Conservation (phyloP, 805 yeast genomes). For the Suhomyces pyralidae region DNA sequence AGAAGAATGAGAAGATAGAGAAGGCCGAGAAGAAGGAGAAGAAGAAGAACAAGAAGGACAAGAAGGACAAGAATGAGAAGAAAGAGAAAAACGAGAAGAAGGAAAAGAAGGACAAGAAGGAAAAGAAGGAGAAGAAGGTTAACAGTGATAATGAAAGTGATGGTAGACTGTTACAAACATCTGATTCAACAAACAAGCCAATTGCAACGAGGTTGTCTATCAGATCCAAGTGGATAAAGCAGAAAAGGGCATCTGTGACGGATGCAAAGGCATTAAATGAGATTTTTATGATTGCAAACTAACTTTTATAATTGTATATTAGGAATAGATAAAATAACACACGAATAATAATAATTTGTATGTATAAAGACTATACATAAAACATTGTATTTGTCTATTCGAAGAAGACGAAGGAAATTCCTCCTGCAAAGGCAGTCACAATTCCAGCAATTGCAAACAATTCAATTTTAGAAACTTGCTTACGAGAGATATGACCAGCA, state of each 20-base stretch:
- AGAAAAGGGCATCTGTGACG: constrained; percentile 87
- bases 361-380: not conserved
- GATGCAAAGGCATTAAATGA: constrained; percentile 88
- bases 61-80: constrained; percentile 24
- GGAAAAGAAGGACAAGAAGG: constrained; percentile 10
- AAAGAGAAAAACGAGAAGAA: constrained; percentile 26
- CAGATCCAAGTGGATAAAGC: constrained; percentile 83
- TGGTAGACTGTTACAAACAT: constrained; percentile 5
- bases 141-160: constrained; percentile 6
- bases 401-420: constrained; percentile 35
- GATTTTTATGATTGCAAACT: constrained; percentile 79
- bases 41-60: constrained; percentile 25
- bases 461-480: constrained; percentile 28
- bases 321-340: not conserved
- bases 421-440: constrained; percentile 42
- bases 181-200: constrained; percentile 11
- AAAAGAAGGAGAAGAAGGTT: constrained; percentile 7
- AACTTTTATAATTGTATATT: constrained; percentile 2
- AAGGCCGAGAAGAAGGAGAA: constrained; percentile 18
- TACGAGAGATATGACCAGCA: constrained; percentile 20
- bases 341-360: not conserved
- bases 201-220: constrained; percentile 49
- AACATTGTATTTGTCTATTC: constrained; percentile 4
- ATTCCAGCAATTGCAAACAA: constrained; percentile 32
- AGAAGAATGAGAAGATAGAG: constrained; percentile 8